Evolutionary conservation across 441 rosid species (phyloP).

Genomic region (Arabidopsis hybrid): DNA sequence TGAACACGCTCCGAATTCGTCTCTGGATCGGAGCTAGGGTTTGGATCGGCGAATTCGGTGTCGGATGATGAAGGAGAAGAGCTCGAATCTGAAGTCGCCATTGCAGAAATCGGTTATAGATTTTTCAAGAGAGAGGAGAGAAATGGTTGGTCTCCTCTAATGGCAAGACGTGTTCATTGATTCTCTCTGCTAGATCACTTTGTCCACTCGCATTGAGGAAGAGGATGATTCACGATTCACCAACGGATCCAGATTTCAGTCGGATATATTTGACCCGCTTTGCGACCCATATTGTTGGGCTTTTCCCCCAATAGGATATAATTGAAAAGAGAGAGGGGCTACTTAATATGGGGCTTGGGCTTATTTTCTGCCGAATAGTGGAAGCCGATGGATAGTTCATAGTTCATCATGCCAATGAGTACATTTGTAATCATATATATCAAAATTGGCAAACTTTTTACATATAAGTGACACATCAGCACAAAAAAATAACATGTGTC

Average conservation of each 20-base stretch:
- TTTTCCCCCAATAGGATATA: not conserved
- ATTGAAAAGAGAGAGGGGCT: not conserved
- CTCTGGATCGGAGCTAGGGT: conserved; percentile 46
- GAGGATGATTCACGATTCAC: conserved; percentile 34
- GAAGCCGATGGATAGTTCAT: not conserved
- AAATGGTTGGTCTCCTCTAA: conserved; percentile 11
- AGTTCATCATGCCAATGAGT: no score
- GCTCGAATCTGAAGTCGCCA: conserved; percentile 46
- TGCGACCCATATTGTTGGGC: conserved; percentile 1
- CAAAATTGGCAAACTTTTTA: no score
- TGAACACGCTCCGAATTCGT: conserved; percentile 47
- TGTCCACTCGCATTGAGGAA: conserved; percentile 10
- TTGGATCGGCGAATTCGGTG: conserved; percentile 46
- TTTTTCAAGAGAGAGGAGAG: conserved; percentile 16
- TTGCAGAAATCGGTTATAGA: not conserved
- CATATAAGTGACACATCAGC: no score
- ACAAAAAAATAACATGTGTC: no score
- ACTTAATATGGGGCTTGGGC: not conserved
- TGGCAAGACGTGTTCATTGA: conserved; percentile 35
- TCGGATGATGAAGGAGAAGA: conserved; percentile 46
- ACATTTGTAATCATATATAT: no score
- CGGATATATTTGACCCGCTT: conserved; percentile 31
- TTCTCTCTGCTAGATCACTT: conserved; percentile 31
- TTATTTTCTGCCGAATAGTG: not conserved
- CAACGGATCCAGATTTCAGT: conserved; percentile 16